These are phyloP conservation scores for Volvox carteri DNA, from an alignment of 163 green algal species.

Conservation along the genomic window DNA sequence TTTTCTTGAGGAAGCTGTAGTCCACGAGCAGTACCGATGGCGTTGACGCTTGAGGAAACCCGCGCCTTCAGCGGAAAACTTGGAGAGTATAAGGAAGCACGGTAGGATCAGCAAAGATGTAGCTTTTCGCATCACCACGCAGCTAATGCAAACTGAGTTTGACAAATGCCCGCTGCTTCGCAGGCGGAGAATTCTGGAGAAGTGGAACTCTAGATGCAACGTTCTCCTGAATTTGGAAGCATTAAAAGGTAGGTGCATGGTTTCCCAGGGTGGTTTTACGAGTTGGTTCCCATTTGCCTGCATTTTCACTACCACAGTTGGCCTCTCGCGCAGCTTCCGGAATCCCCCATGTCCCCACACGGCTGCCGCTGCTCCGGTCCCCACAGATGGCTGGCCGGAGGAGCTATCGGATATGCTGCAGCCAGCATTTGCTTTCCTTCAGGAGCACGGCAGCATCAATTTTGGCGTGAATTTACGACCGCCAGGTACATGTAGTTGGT, in stretches of 20 bases:
- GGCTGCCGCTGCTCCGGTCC: no score
- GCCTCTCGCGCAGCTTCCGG: no score
- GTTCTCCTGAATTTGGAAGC: background rate
- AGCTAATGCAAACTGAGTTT: background rate
- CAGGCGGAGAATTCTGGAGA: conserved; percentile 25
- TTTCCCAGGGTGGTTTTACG: no score
- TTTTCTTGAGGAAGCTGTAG: no score
- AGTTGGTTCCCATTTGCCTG: no score
- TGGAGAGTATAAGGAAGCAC: conserved; percentile 24
- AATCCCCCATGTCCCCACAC: no score
- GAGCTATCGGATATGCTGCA: background rate
- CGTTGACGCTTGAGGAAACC: conserved; percentile 30
- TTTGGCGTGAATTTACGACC: background rate
- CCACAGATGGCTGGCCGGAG: conserved; percentile 34
- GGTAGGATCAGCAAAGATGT: background rate
- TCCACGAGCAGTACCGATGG: no score
- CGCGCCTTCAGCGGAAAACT: background rate
- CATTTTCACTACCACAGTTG: no score
- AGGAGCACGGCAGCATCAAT: conserved; percentile 46
- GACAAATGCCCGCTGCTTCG: background rate
- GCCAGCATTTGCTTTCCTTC: conserved; percentile 4
- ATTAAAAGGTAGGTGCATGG: conserved; percentile 13
- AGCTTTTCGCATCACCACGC: background rate
- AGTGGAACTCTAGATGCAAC: conserved; percentile 12
- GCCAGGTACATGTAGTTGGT: conserved; percentile 35